Evolutionary conservation across 371 early-diverging fungal species (phyloP), one percentile per base, ranked within the genome.

Genomic region (Choanephora cucurbitarum): DNA sequence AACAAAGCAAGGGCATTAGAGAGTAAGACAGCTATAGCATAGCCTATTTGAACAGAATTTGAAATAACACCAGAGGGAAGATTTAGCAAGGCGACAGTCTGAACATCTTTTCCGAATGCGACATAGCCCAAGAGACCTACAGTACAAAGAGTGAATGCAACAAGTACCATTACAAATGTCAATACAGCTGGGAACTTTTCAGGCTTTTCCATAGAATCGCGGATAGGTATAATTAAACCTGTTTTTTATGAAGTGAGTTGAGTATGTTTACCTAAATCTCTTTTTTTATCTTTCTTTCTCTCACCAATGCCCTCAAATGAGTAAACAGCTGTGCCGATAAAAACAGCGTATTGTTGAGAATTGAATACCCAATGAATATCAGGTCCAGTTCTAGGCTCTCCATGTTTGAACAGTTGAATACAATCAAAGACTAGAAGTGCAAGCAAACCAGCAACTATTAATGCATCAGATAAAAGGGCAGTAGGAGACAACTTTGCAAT

Each of bases 251-350:
- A 18, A 31, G 5, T 8, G 47, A 32, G 22, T 24, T 11, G 45
- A 24, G 21, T n/a, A 42, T 9, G 42, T 22, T 40, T 9, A 24
- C 7, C n/a, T 28, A 18, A n/a, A n/a, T n/a, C 18, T 28, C 11
- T 13, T 3, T 11, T 43, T 19, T 18, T 13, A 37, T 43, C n/a
- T n/a, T n/a, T n/a, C n/a, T 14, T 18, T 28, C n/a, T 17, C 31
- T 41, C 46, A 69, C 77, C 77, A 51, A 77, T 91, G 43, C 96
- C 96, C 72, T 96, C 96, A 69, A 90, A 96, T 4, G 94, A 88
- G 70, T 91, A 96, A 32, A 96, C 91, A 51, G 95, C 93, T 23
- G 96, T 96, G 24, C 96, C 96, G 28, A 96, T 75, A 66, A 96
- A 92, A 51, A 94, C 73, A 7, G 92, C 81, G 64, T 90, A 93